Base-by-base conservation (phyloP, 1,284 basidiomycete genomes). In the Ganoderma multipileum region DNA sequence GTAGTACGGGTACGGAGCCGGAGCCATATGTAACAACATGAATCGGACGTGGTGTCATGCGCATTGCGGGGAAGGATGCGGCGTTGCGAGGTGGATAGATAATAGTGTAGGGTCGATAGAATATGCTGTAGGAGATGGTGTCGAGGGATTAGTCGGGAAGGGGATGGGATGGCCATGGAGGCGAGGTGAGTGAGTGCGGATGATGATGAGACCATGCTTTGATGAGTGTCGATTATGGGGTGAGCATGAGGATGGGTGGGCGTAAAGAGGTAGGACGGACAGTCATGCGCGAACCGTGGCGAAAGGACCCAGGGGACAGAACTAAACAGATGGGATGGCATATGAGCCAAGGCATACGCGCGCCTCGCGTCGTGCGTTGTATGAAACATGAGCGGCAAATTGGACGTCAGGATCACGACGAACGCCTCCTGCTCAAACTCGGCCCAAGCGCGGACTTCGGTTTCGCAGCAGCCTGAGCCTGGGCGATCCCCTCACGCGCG, bases 371-470 rank as follows among this genome's bases (percentile, higher is more conserved):
- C 52, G 52, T 55, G 30, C 33, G 28, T 55, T 30, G 28, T 54
- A 14, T 16, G 28, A 18, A n/a, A 6, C 47, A 50, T 23, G 47
- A 6, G 5, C 9, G 44, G 23, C 8, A 12, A n/a, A 26, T 14
- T 7, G 20, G 3, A 47, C 8, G 1, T 2, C 26, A 50, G 26
- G n/a, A 60, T 67, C 55, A 70, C 28, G 71, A 72, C 23, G 41
- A 61, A 28, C 67, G 63, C 61, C 71, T 67, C 65, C 71, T 63
- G 59, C 68, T 70, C 23, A 72, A 11, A 28, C 71, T 72, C 23
- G 71, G 67, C 11, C 61, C 63, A 8, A 72, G 63, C 28, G 52
- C 44, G 36, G 50, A 12, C 20, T 16, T 44, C n/a, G 42, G 44
- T 12, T 39, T 50, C 7, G 57, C 61, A 7, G 65, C 65, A 1